Evolutionary conservation across 2,329 filamentous ascomycete genomes (phyloP), one percentile per base, ranked within the genome.

Genomic region (Fusarium tanahbumbuense): DNA sequence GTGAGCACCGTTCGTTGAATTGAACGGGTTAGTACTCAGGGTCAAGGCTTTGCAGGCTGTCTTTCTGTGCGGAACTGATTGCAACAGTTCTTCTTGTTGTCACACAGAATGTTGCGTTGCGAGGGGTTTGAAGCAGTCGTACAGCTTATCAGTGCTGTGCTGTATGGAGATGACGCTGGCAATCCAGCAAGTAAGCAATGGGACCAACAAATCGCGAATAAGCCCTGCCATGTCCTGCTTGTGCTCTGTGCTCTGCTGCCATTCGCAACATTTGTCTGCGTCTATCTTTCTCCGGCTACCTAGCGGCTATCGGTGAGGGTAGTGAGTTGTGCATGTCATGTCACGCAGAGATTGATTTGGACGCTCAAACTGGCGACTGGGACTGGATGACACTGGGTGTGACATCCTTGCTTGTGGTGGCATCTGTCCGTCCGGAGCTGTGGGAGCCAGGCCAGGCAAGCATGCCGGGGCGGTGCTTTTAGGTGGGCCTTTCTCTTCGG

Each of bases 261-360:
- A 34, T 25, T 60, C 42, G 60, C 50, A 56, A 52, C 49, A 37
- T 25, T 52, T 20, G 32, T 48, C 18, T 64, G 44, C 48, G 41
- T 53, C 53, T 57, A 53, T 64, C 45, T 44, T 55, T 71, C 63
- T 62, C 53, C 27, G 23, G 32, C 49, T 28, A 40, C 23, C 68
- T 65, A 60, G 64, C 68, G 68, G 64, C 49, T 65, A 56, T 48
- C 59, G 64, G 64, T 70, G 64, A 64, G 48, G 30, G 58, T 40
- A 71, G 70, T 56, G 56, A 65, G 54, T 64, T 72, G 67, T 70
- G 72, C 73, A 74, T 74, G 63, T 68, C 70, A 72, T 70, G 72
- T 74, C 68, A 74, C 70, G 72, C 72, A 71, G 67, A 69, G 61
- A 70, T 44, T 25, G 58, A 56, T 47, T 46, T 71, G 64, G 61